Evolutionary conservation across 768 basidiomycete species (phyloP).

Genomic region (Phlebiopsis flavidoalba): DNA sequence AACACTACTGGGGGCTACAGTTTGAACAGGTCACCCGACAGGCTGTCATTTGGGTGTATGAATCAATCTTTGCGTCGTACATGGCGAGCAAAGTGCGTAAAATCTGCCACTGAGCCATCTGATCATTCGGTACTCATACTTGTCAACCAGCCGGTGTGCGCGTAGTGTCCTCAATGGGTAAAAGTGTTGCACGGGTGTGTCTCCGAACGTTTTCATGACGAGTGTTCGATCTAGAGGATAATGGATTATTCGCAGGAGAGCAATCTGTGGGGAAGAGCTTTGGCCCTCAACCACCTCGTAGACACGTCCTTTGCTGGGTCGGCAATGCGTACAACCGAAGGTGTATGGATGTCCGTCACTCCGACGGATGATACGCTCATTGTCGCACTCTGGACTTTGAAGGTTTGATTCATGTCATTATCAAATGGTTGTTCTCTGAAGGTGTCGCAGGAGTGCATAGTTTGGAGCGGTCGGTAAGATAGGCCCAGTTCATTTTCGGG

Average conservation of each 20-base stretch:
- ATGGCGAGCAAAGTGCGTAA: conserved; percentile 46
- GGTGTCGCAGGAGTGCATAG: conserved; percentile 46
- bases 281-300: conserved; percentile 51
- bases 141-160: conserved; percentile 49
- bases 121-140: not conserved
- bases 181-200: no score
- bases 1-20: conserved; percentile 52
- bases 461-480: conserved; percentile 57
- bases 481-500: no score
- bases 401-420: conserved; percentile 28
- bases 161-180: conserved; percentile 64
- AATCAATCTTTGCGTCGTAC: conserved; percentile 58
- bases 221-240: not conserved
- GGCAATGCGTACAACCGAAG: conserved; percentile 62
- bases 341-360: conserved; percentile 65
- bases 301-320: conserved; percentile 65
- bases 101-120: not conserved
- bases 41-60: conserved; percentile 58
- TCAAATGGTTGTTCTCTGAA: not conserved
- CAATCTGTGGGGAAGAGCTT: conserved; percentile 64
- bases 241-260: conserved; percentile 35
- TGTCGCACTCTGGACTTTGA: conserved; percentile 58
- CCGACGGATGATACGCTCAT: conserved; percentile 50
- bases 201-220: not conserved
- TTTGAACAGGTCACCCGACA: conserved; percentile 52